Base-by-base conservation (phyloP, 441 rosid species). In the Geranium incanum region DNA sequence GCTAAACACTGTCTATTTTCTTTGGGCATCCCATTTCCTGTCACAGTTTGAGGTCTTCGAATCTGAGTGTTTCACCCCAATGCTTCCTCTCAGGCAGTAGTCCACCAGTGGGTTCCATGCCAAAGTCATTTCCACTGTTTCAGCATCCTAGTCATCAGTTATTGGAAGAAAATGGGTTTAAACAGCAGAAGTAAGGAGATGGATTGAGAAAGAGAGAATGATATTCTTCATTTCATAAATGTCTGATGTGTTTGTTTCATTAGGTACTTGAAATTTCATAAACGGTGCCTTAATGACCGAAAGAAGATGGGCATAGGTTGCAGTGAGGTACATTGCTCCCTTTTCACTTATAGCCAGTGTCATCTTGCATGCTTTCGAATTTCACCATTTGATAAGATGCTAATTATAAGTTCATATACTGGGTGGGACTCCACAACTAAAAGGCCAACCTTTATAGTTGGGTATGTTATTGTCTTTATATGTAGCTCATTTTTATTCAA, bases 101-200 rank as follows among this genome's bases (percentile, higher is more conserved):
- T 82, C 97, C 97, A 63, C 97, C 97, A 1, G 93, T 95, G 59
- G 99, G 99, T 69, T 95, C 96, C 73, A 79, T 92, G 81, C 99
- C 99, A 68, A 95, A 90, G 78, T 84, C 99, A 67, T 86, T 95
- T 76, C 99, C 96, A 37, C 88, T 77, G 52, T 95, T 95, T 77
- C 97, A 92, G 81, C 99, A 95, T 85, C 97, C 96, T 12, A 90
- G 99, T 79, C 97, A 95, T 85, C 91, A 86, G 79, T 83, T 95
- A 71, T 79, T 95, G 67, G 99, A 95, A 87, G 97, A 92, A 79
- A 92, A 95, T 87, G 97, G 97, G 65, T 95, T 95, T 64, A 90
- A 87, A 80, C 99, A 95, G 78, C 96, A 95, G 80, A 89, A 87
- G 99, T 92, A 88, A 87, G 97, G 37, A 43, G 48, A 66, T 77